phyloP scores from a whole-genome alignment of 2,329 filamentous ascomycete genomes.

The Colletotrichum coccodes region DNA sequence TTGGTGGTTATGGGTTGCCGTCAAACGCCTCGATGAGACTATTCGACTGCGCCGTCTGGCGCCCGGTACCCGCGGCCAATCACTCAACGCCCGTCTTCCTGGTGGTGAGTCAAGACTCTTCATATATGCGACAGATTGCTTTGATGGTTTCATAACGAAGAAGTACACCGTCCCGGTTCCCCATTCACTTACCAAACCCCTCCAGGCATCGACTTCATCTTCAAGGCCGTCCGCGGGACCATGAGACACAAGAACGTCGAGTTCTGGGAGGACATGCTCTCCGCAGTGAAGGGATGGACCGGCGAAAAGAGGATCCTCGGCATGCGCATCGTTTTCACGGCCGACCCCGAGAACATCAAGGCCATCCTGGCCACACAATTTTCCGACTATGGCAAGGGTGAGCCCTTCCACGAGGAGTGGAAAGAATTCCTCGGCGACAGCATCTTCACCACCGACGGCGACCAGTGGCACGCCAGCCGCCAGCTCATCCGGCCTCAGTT shows the following conservation, averaged over 20 bases:
- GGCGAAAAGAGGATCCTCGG: conserved; percentile 67
- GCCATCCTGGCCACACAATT: conserved; percentile 91
- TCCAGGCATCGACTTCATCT: conserved; percentile 71
- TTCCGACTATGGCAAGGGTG: conserved; percentile 82
- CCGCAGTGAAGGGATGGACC: conserved; percentile 59
- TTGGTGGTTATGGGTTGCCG: conserved; percentile 49
- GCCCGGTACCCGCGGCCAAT: conserved; percentile 51
- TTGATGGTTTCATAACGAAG: too few relatives aligned
- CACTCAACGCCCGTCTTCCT: conserved; percentile 51
- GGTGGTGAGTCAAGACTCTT: conserved; percentile 61
- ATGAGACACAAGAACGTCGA: conserved; percentile 66
- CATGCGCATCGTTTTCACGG: conserved; percentile 76
- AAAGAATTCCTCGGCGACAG: conserved; percentile 78
- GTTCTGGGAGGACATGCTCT: conserved; percentile 68
- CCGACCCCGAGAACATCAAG: conserved; percentile 91
- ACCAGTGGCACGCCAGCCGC: conserved; percentile 82
- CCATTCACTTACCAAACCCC: conserved; percentile 3
- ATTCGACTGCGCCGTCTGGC: conserved; percentile 54
- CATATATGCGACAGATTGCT: too few relatives aligned
- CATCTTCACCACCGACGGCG: conserved; percentile 84
- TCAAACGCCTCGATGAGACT: conserved; percentile 51
- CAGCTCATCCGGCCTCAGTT: conserved; percentile 88
- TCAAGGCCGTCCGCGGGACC: conserved; percentile 62
- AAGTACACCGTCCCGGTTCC: not conserved
- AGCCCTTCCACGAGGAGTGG: conserved; percentile 80